Base-by-base conservation (phyloP, 2,329 filamentous ascomycete genomes). In the Diplodia seriata region DNA sequence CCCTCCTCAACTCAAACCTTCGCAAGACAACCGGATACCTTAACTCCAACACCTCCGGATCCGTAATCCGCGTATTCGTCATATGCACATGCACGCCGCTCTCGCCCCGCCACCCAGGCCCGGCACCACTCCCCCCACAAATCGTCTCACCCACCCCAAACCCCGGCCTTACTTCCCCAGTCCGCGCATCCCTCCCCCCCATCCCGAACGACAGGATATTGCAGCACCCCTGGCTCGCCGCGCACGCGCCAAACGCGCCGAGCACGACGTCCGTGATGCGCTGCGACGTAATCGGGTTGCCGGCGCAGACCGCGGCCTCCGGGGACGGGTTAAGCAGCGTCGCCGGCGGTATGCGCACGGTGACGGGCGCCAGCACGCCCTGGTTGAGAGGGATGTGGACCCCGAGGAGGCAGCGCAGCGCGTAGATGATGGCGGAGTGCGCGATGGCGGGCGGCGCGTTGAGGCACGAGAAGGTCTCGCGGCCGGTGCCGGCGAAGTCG, bases 401-500 rank as follows among this genome's bases (percentile, higher is more conserved):
- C 36, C 72, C 70, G 54, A 78, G 74, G 23, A 78, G 72, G 15
- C 71, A 72, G 33, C 76, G 73, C 1, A 78, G 71, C 14, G 64
- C 66, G 61, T 78, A 76, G 14, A 75, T 56, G 36, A 68, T 72
- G 5, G 73, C 78, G 0, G 77, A 79, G 65, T 80, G 75, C 8
- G 75, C 74, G 67, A 82, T 79, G 7, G 78, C 76, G 26, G 73
- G 71, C 1, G 80, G 80, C 0, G 79, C 78, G 68, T 82, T 82
- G 66, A 73, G 72, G 67, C 74, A 76, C 66, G 73, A 73, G 59
- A 74, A 78, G 1, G 72, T 73, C 67, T 81, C 77, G 31, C 70
- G 69, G 2, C 76, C 76, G 2, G 80, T 81, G 29, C 80, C 80
- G 0, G 77, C 77, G 70, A 81, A 82, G 68, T 82, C 79, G 68